A percentile compares a stretch with the other conserved stretches of the same genome.
Conservation (phyloP, 345 rosid genomes). For the Hibiscus syriacus region DNA sequence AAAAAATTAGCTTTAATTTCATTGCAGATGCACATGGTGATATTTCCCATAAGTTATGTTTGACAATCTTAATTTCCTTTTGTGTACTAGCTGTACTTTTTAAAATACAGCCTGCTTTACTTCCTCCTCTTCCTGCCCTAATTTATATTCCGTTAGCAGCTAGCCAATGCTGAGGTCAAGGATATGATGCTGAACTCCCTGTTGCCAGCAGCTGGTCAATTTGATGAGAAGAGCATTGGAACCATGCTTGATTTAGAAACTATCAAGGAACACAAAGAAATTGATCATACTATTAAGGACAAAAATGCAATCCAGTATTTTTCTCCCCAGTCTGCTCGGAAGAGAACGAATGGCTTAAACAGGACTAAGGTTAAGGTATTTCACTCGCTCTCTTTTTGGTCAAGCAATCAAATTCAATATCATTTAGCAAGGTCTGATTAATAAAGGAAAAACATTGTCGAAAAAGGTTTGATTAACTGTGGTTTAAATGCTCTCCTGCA, state of each 20-base stretch:
- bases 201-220: constrained; percentile 12
- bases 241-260: constrained; percentile 1
- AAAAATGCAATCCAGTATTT: constrained; percentile 8
- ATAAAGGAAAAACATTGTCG: background rate
- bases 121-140: background rate
- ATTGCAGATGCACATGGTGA: background rate
- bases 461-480: background rate
- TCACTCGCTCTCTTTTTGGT: background rate
- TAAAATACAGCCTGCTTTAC: background rate
- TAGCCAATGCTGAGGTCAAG: background rate
- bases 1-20: background rate
- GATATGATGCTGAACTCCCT: background rate
- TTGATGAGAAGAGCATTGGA: constrained; percentile 11
- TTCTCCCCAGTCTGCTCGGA: constrained; percentile 16
- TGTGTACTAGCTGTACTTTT: background rate
- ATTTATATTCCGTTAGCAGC: background rate
- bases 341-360: constrained; percentile 10
- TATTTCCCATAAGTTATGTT: background rate
- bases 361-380: constrained; percentile 15
- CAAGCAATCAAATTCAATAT: background rate
- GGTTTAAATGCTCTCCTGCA: background rate
- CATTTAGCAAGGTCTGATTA: background rate
- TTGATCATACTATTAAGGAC: constrained; percentile 3
- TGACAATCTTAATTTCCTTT: background rate
- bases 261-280: constrained; percentile 10